These are phyloP conservation scores for Amphicarpaea edgeworthii DNA, from an alignment of 306 rosid species.

Conservation along the genomic window DNA sequence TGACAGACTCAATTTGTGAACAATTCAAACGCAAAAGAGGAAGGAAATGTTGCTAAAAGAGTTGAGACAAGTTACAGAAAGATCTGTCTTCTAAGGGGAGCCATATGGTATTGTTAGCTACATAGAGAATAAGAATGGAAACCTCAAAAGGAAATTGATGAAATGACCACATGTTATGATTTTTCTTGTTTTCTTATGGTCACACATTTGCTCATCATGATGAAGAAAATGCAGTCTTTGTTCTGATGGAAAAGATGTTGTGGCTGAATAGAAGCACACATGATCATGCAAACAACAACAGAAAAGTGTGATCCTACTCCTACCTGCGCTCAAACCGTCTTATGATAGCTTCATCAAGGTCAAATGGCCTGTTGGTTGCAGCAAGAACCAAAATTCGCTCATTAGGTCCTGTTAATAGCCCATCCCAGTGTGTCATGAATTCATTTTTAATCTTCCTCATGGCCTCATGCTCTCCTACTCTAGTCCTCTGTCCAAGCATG, in stretches of 20 bases:
- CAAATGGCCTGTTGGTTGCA: constrained; percentile 90
- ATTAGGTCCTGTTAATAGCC: constrained; percentile 66
- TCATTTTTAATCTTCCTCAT: constrained; percentile 87
- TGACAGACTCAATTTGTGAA: background rate
- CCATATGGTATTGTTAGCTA: too few relatives aligned
- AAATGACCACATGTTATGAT: constrained; percentile 12
- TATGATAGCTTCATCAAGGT: constrained; percentile 89
- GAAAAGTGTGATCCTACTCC: constrained; percentile 42
- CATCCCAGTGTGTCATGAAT: constrained; percentile 91
- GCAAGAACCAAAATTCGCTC: constrained; percentile 78
- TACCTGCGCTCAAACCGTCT: constrained; percentile 88
- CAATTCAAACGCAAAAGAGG: background rate
- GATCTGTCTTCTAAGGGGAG: too few relatives aligned
- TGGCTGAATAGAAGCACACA: constrained; percentile 2
- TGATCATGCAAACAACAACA: constrained; percentile 22
- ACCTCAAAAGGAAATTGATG: constrained; percentile 21
- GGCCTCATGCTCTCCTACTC: constrained; percentile 78
- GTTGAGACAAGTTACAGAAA: too few relatives aligned
- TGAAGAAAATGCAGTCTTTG: constrained; percentile 4
- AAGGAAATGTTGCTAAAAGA: background rate
- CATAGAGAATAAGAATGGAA: too few relatives aligned
- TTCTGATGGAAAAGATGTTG: constrained; percentile 1
- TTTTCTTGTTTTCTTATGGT: constrained; percentile 1
- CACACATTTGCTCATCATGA: background rate
- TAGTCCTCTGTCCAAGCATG: constrained; percentile 84